Evolutionary conservation across 2,329 filamentous ascomycete species (phyloP), one percentile per base, ranked within the genome.

Genomic region (Rhexocercosporidium sp.): DNA sequence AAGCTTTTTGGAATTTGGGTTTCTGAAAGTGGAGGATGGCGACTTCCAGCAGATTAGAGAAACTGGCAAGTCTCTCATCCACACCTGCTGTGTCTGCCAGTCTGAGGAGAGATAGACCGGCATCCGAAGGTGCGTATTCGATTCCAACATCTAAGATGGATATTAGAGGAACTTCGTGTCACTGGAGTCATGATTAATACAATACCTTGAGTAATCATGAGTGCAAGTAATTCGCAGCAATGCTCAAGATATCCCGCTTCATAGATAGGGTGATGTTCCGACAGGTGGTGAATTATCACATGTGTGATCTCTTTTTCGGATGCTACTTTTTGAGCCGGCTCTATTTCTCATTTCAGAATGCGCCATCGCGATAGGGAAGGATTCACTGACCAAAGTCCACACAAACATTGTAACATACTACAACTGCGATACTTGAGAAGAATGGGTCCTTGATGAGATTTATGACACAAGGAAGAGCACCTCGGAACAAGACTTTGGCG

Each of bases 141-240:
- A 56, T 56, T 16, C n/a, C 53, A 12, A 12, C n/a, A 3, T 56
- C 53, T 56, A 25, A 39, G 14, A 20, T 22, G 3, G 14, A 7
- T 47, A 47, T 6, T 3, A 14, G 12, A 1, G 16, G 9, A 22
- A 11, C 16, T 20, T 16, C 7, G 6, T 47, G 44, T 11, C 7
- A n/a, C 18, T n/a, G 44, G 44, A n/a, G 16, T 11, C 9, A 22
- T 18, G 44, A 47, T 18, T 37, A 56, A n/a, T n/a, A n/a, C n/a
- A n/a, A n/a, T n/a, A n/a, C 53, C 53, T 56, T 56, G 53, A 56
- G 29, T 56, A 2, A 16, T 16, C 53, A 56, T 56, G n/a, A 56
- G 14, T 5, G 6, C 53, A 9, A 56, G 14, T 22, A 56, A 16
- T 16, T 56, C 53, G 14, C 53, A 56, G 14, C 53, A 56, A 16